Evolutionary conservation across 768 basidiomycete species (phyloP), one percentile per base, ranked within the genome.

Genomic region (Sistotremastrum niveocremeum): DNA sequence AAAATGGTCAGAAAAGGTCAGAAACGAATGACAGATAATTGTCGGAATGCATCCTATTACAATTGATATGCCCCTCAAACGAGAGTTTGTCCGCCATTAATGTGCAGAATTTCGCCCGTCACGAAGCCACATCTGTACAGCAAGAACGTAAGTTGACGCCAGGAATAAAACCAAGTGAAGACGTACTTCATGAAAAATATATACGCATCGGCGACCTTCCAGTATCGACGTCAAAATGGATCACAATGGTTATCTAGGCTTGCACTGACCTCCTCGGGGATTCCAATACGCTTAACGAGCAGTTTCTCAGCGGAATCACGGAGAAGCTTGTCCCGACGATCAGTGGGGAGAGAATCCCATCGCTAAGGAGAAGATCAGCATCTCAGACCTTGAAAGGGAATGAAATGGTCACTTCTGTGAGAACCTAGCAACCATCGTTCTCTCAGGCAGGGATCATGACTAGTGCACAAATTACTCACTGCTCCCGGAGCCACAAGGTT

Each of bases 401-500:
- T 7, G 40, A 41, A 41, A 7, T 20, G 20, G 20, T 20, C 20
- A 20, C 20, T 20, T 20, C 20, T 20, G 20, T 20, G 20, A 20
- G 20, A 20, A 20, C 20, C 20, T 20, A 20, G 20, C 20, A 20
- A 20, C 1, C 20, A 46, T 36, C 9, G 29, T 9, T 5, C n/a
- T 10, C 12, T 41, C 4, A 9, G 6, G 12, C 37, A 11, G 6
- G 30, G 7, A 43, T 29, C 7, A 34, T 12, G 6, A 6, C 30
- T 29, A 43, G 39, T 11, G 20, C 37, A 46, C 47, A 48, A 47
- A 5, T 46, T 50, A 36, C 48, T 41, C n/a, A 53, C 52, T 42
- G 40, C 41, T 12, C 52, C 52, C 4, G 52, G 52, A 46, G 43
- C 42, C 39, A 53, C 41, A 12, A 29, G 31, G 33, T 53, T 53